These are phyloP conservation scores for Gossypioides kirkii DNA, from an alignment of 345 rosid genomes.

Conservation along the genomic window DNA sequence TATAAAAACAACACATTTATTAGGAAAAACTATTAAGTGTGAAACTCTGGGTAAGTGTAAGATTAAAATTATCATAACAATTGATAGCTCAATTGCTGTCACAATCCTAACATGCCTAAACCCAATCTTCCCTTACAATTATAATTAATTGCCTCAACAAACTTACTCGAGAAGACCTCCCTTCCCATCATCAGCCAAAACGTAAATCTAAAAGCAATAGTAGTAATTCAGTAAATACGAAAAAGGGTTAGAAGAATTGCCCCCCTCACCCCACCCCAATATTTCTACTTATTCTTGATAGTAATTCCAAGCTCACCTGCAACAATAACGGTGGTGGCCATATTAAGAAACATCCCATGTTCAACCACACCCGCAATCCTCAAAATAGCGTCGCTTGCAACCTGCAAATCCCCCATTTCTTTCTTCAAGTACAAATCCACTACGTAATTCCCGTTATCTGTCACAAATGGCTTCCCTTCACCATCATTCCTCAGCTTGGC, in stretches of 20 bases:
- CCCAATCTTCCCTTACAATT: neutral
- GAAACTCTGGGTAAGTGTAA: too few relatives aligned
- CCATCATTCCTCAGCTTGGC: constrained; percentile 47
- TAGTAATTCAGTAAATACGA: neutral
- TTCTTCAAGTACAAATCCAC: constrained; percentile 69
- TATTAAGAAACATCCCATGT: constrained; percentile 90
- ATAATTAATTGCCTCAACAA: neutral
- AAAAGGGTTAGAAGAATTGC: neutral
- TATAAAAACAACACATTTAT: too few relatives aligned
- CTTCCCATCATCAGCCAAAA: neutral
- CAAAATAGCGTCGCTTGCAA: constrained; percentile 66
- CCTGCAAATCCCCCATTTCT: constrained; percentile 72
- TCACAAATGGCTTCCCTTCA: constrained; percentile 48
- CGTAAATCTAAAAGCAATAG: neutral
- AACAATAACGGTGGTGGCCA: constrained; percentile 92
- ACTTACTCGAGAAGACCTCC: neutral
- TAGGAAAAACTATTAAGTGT: too few relatives aligned
- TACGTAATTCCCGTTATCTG: constrained; percentile 81
- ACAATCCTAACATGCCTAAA: neutral
- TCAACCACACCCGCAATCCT: constrained; percentile 88
- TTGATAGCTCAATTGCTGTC: neutral
- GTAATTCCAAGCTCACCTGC: constrained; percentile 81
- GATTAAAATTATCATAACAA: neutral
- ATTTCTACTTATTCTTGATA: constrained; percentile 40
- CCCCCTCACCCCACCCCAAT: too few relatives aligned